phyloP scores from a whole-genome alignment of 176 grass and related monocot species.

The Hyparrhenia diplandra region DNA sequence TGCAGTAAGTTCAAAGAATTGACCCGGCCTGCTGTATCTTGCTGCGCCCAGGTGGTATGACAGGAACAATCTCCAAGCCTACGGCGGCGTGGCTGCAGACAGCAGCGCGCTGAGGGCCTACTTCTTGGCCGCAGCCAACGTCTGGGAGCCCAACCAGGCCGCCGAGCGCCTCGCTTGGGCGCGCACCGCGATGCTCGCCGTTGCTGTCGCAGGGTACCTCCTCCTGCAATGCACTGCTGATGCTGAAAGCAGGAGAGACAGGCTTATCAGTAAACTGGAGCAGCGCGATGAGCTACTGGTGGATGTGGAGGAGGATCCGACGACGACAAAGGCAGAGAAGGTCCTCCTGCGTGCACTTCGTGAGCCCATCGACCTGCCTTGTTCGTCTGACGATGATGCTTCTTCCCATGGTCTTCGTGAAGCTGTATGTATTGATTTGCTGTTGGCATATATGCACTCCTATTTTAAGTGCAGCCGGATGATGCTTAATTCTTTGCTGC shows the following conservation, averaged over 20 bases:
- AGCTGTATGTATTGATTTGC: neutral
- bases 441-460: too few species aligned
- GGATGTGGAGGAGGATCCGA: neutral
- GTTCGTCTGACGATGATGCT: neutral
- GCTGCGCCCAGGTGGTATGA: constrained; percentile 39
- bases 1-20: too few species aligned
- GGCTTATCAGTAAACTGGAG: constrained; percentile 6
- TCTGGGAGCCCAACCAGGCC: constrained; percentile 46
- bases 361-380: neutral
- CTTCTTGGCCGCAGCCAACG: constrained; percentile 49
- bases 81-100: neutral
- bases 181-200: constrained; percentile 25
- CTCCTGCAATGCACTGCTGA: neutral
- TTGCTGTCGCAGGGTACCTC: constrained; percentile 18
- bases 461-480: neutral
- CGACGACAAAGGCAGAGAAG: neutral
- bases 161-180: constrained; percentile 47
- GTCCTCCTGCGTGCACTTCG: neutral
- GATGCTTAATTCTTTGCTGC: too few species aligned
- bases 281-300: too few species aligned
- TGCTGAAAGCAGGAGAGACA: neutral
- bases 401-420: neutral
- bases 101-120: constrained; percentile 25
- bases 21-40: too few species aligned
- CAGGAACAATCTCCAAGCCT: neutral